These are phyloP conservation scores for Nicotiana tomentosiformis DNA, from an alignment of 257 asterid genomes.

Conservation along the genomic window DNA sequence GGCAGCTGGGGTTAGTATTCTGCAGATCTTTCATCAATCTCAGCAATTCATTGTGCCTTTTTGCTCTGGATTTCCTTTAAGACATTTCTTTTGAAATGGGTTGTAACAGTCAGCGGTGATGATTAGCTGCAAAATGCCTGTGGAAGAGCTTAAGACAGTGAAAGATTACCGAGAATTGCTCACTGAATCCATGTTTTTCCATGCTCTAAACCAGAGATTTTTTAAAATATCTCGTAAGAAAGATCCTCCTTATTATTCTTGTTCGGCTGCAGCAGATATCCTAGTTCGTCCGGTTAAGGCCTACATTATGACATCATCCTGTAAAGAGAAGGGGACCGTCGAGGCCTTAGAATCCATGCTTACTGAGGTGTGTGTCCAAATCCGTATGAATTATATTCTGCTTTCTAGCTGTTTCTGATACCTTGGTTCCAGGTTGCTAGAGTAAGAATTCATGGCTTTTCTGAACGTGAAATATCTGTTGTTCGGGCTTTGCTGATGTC, in stretches of 20 bases:
- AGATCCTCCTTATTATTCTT: slow-evolving; percentile 87
- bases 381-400: slow-evolving; percentile 7
- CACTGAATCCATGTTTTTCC: slow-evolving; percentile 92
- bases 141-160: slow-evolving; percentile 68
- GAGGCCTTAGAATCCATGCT: slow-evolving; percentile 90
- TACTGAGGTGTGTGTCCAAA: slow-evolving; percentile 54
- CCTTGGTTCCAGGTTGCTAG: slow-evolving; percentile 70
- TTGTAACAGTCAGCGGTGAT: slow-evolving; percentile 86
- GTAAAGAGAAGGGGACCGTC: slow-evolving; percentile 79
- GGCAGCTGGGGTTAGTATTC: slow-evolving; percentile 77
- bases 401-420: slow-evolving; percentile 32
- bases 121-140: slow-evolving; percentile 87
- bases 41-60: not conserved
- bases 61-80: not conserved
- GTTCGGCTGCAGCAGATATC: slow-evolving; percentile 89
- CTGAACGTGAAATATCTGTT: slow-evolving; percentile 82
- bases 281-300: slow-evolving; percentile 82
- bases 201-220: slow-evolving; percentile 91
- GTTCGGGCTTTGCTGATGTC: slow-evolving; percentile 81
- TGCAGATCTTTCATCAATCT: slow-evolving; percentile 15
- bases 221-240: slow-evolving; percentile 85
- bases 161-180: slow-evolving; percentile 80
- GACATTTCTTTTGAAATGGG: slow-evolving; percentile 19
- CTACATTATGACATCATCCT: slow-evolving; percentile 83
- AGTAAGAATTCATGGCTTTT: slow-evolving; percentile 79